phyloP scores from a whole-genome alignment of 805 yeast species.

The Soucietia sequanensis region DNA sequence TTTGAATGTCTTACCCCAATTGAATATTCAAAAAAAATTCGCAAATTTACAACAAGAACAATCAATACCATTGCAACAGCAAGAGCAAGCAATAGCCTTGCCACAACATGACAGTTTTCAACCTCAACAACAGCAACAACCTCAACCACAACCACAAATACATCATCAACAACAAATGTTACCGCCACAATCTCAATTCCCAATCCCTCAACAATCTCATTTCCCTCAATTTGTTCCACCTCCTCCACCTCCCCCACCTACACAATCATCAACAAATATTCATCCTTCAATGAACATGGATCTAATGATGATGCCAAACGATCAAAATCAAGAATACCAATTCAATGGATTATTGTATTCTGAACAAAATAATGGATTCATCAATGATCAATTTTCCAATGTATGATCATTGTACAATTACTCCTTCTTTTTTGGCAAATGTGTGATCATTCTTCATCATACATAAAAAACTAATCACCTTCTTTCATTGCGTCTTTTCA shows the following conservation, averaged over 20 bases:
- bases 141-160: conserved; percentile 3
- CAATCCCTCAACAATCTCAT: background rate
- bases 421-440: too few species aligned
- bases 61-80: too few species aligned
- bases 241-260: conserved; percentile 4
- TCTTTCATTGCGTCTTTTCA: too few species aligned
- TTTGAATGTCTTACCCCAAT: conserved; percentile 11
- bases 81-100: too few species aligned
- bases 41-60: conserved; percentile 17
- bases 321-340: conserved; percentile 8
- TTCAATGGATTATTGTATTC: conserved; percentile 8
- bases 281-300: conserved; percentile 11
- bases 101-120: too few species aligned
- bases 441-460: too few species aligned
- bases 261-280: too few species aligned
- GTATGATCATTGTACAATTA: too few species aligned
- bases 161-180: conserved; percentile 3
- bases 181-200: conserved; percentile 1
- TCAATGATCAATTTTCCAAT: conserved; percentile 6
- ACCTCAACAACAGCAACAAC: too few species aligned
- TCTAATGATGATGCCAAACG: conserved; percentile 10
- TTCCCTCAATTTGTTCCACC: conserved; percentile 3
- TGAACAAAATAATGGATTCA: conserved; percentile 6
- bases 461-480: too few species aligned
- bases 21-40: conserved; percentile 18